These are phyloP conservation scores for Coniosporium tulheliwenetii DNA, from an alignment of 2,329 filamentous ascomycete species.

Conservation along the genomic window DNA sequence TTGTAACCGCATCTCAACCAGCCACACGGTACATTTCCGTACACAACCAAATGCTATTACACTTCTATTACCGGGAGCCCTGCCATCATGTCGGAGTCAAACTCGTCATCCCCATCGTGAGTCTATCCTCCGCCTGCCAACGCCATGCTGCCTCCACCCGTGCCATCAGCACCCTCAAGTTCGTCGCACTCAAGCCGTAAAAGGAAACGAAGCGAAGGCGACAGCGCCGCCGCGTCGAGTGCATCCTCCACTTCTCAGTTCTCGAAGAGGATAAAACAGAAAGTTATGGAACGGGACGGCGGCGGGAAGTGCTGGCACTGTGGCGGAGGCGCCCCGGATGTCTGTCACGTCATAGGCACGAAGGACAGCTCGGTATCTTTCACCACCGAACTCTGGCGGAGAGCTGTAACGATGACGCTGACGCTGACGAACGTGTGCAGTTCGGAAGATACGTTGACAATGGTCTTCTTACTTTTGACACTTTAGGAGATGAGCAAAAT, in stretches of 20 bases:
- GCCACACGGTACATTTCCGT: background rate
- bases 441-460: conserved; percentile 1
- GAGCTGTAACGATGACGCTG: background rate
- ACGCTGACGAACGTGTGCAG: background rate
- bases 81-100: too few relatives aligned
- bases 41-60: too few relatives aligned
- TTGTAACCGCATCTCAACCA: background rate
- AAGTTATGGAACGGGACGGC: background rate
- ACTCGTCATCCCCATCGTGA: too few relatives aligned
- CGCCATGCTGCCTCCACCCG: too few relatives aligned
- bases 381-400: too few relatives aligned
- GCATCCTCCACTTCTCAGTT: conserved; percentile 1
- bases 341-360: conserved; percentile 1
- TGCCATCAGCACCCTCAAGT: too few relatives aligned
- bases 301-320: conserved; percentile 1
- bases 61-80: too few relatives aligned
- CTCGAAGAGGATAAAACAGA: background rate
- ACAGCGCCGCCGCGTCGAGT: background rate
- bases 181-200: too few relatives aligned
- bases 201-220: background rate
- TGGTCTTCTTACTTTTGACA: conserved; percentile 2
- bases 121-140: too few relatives aligned
- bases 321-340: conserved; percentile 1
- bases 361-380: too few relatives aligned
- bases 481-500: background rate